phyloP scores from a whole-genome alignment of 2,329 filamentous ascomycete species.

The Aspergillus sp. region DNA sequence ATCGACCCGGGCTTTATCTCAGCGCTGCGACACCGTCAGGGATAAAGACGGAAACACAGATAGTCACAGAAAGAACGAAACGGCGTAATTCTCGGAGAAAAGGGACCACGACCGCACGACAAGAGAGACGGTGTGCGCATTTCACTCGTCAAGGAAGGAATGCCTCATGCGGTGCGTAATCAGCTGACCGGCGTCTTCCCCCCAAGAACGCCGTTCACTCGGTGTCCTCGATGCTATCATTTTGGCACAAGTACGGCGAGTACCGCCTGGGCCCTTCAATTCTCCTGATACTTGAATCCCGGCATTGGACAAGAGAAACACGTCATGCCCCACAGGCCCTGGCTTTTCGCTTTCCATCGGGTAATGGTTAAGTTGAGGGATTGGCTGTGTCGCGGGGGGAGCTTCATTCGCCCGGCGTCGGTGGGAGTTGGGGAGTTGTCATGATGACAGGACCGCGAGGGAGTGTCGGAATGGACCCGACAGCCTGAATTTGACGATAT shows the following conservation, averaged over 20 bases:
- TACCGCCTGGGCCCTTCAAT: background rate
- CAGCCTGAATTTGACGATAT: too few relatives aligned
- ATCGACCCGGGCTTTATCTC: background rate
- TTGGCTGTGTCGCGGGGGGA: background rate
- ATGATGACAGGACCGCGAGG: background rate
- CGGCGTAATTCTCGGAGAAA: constrained; percentile 15
- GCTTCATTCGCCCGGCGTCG: too few relatives aligned
- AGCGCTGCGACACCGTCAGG: background rate
- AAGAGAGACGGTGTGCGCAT: background rate
- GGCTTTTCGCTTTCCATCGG: constrained; percentile 19
- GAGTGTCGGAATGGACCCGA: too few relatives aligned
- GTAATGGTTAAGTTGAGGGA: background rate
- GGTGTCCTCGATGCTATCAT: too few relatives aligned
- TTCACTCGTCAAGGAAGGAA: background rate
- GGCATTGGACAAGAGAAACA: constrained; percentile 8
- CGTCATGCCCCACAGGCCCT: constrained; percentile 15
- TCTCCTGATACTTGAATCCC: too few relatives aligned
- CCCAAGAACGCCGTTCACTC: too few relatives aligned
- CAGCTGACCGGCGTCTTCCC: too few relatives aligned
- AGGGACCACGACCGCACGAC: background rate
- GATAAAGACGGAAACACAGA: background rate
- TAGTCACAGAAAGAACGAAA: background rate
- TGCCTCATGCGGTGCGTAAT: constrained; percentile 3
- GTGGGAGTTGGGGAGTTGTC: background rate
- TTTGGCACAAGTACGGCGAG: too few relatives aligned